Base-by-base conservation (phyloP, 495 filamentous ascomycete genomes). In the Bathelium albidoporum region DNA sequence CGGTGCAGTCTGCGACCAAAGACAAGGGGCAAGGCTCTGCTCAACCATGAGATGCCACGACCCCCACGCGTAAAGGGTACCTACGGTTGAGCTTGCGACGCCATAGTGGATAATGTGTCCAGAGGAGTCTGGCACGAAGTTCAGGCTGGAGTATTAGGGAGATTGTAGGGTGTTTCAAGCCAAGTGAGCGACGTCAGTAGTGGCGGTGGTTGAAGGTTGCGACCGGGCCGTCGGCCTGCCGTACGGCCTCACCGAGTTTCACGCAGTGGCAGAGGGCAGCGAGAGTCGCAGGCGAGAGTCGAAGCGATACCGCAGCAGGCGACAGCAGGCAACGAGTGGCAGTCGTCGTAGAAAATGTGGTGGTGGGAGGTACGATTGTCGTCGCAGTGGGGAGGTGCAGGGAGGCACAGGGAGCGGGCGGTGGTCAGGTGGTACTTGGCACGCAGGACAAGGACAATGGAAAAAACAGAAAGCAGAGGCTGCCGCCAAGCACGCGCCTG, bases 161-260 rank as follows among this genome's bases (percentile, higher is more conserved):
- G 49, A 24, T 26, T 29, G 49, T 55, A 5, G 18, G 20, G 5
- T 22, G 20, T 49, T 39, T 49, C 44, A 49, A 16, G 44, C 44
- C 11, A 49, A 49, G 5, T 49, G 44, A 22, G 18, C 36, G 20
- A 22, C 18, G 44, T 49, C 44, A 49, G 44, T 5, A 10, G 44
- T 18, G 44, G 44, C 14, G 20, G 11, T 49, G 43, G 5, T 14
- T 14, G 43, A 49, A n/a, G 43, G 49, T 16, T 55, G 49, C 49
- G 49, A 55, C 49, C 49, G 49, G 49, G 49, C 49, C 49, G 49
- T 55, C 49, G 49, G 49, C 49, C 49, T 55, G 49, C 49, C 49
- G 49, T 55, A 55, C 49, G 24, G 49, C 49, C 49, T 55, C 10
- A 10, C 20, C 49, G n/a, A 55, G 20, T 12, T 55, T 9, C 26